Evolutionary conservation across 306 rosid genomes (phyloP), one percentile per base, ranked within the genome.

Genomic region (Cucumis hystrix): DNA sequence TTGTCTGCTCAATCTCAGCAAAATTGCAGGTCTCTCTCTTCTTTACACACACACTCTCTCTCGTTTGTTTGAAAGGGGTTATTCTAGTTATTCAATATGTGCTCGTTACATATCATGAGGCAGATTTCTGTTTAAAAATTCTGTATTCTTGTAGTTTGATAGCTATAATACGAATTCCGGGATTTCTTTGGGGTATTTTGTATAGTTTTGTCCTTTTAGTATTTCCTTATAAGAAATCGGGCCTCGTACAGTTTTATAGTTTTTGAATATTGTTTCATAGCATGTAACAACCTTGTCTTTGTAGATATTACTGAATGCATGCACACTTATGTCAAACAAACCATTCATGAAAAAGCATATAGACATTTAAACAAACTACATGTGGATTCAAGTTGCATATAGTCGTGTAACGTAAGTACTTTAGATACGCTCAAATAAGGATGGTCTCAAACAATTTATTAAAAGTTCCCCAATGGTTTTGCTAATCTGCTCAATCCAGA

Each of bases 1-100:
- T 84, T 87, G 88, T 78, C 85, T 93, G 80, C 87, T 89, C 80
- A 87, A 89, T 83, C 87, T 93, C 86, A 91, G 90, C 86, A 87
- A 87, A 84, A 91, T 84, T 51, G 82, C 98, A 79, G 98, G 97
- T 93, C 77, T 18, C 78, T 30, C 78, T 35, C 1, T 58, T 33
- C 21, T 35, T 3, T 58, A 15, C 21, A 49, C 6, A 33, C 7
- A 7, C 5, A 39, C 8, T 8, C 16, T 3, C 37, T 10, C 4
- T 43, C 8, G 49, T 39, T 43, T 10, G 49, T 20, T n/a, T 13
- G 0, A 33, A 33, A 33, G 37, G 37, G 10, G 15, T 7, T 1
- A 39, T 3, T 37, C 52, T 67, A 18, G 72, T 40, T 67, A 67
- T n/a, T 67, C 23, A 10, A 39, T 40, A 20, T n/a, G 6, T 72